phyloP scores from a whole-genome alignment of 108 stramenopile genomes.

The Nitzschia inconspicua region DNA sequence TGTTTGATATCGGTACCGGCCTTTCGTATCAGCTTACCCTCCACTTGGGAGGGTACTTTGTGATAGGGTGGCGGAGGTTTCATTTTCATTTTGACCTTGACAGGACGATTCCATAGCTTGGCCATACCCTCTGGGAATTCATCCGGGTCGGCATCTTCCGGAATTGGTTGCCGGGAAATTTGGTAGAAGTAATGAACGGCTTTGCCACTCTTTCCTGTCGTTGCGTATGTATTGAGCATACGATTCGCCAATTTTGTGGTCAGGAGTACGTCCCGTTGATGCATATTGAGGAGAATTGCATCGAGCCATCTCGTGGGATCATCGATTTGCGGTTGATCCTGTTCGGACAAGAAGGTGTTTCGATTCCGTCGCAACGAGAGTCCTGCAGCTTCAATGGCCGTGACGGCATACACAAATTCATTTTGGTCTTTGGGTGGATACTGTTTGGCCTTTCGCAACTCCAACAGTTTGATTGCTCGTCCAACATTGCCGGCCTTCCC shows the following conservation, averaged over 20 bases:
- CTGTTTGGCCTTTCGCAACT: conserved; percentile 47
- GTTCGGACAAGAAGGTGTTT: conserved; percentile 63
- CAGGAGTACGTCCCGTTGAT: conserved; percentile 62
- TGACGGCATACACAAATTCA: conserved; percentile 67
- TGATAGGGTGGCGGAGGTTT: conserved; percentile 67
- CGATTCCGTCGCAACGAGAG: conserved; percentile 48
- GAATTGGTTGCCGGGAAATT: conserved; percentile 41
- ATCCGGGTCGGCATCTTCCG: conserved; percentile 9
- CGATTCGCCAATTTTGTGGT: conserved; percentile 57
- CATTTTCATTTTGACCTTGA: conserved; percentile 51
- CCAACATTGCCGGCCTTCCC: conserved; percentile 82
- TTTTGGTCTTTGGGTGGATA: conserved; percentile 44
- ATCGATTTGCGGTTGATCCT: conserved; percentile 69
- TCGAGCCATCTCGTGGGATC: conserved; percentile 86
- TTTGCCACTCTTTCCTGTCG: conserved; percentile 62
- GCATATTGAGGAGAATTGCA: conserved; percentile 83
- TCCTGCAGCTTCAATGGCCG: conserved; percentile 61
- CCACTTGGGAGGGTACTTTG: conserved; percentile 70
- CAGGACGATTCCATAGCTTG: conserved; percentile 25
- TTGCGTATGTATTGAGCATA: conserved; percentile 68
- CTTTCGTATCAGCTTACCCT: conserved; percentile 49
- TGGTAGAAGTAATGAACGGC: conserved; percentile 78
- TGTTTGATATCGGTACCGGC: conserved; percentile 35
- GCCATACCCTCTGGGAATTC: conserved; percentile 22
- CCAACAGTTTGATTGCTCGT: conserved; percentile 59